A percentile compares a stretch with the other conserved stretches of the same genome.
These are phyloP conservation scores for Corymbia calophylla DNA, from an alignment of 441 rosid genomes.

Conservation along the genomic window DNA sequence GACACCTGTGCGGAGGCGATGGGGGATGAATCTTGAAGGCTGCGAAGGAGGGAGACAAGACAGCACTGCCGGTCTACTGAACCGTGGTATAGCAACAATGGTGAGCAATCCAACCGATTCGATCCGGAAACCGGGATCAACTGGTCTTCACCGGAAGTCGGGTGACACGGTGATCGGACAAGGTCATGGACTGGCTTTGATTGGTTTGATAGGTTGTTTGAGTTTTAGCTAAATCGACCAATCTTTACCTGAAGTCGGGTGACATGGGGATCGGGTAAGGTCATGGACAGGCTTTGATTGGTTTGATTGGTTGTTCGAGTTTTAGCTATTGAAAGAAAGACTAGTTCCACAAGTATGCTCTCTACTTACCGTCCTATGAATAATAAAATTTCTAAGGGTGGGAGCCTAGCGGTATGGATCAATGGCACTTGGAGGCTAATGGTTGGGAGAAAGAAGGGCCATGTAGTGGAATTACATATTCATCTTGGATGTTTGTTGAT, in stretches of 20 bases:
- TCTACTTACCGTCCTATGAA: neutral
- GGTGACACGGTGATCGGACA: too few species aligned
- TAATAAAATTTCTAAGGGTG: fast-evolving
- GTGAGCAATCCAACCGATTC: neutral
- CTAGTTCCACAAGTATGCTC: fast-evolving
- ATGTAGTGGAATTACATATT: too few species aligned
- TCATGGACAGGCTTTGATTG: neutral
- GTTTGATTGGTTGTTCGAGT: neutral
- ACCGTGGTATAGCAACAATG: neutral
- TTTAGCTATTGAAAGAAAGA: neutral
- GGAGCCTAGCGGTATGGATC: neutral
- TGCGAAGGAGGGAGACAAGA: neutral
- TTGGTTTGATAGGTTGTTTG: too few species aligned
- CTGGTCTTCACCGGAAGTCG: too few species aligned
- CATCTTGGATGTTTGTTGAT: neutral
- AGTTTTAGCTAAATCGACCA: neutral
- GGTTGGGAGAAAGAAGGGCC: neutral
- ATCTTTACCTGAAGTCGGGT: neutral
- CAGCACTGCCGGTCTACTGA: neutral
- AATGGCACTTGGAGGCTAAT: neutral
- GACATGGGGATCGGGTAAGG: neutral
- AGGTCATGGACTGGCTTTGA: too few species aligned
- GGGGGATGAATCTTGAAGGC: neutral
- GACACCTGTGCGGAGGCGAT: neutral
- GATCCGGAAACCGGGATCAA: neutral